Percentiles rank a stretch among this genome's conserved stretches.
Conservation (phyloP, 2,329 filamentous ascomycete species). For the Fusarium sororula region DNA sequence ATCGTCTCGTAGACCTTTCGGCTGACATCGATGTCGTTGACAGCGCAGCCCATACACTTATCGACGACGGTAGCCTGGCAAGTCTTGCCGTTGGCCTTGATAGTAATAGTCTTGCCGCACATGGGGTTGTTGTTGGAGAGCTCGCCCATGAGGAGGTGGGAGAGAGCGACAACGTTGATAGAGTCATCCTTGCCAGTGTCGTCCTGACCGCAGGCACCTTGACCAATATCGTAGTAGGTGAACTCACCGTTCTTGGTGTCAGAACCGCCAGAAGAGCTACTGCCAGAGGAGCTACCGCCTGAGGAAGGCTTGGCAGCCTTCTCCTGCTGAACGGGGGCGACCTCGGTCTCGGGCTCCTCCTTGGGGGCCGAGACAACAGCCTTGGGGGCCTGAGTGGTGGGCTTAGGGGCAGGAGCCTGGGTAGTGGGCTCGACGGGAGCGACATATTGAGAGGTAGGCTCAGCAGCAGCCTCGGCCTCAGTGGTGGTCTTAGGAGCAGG, state of each 20-base stretch:
- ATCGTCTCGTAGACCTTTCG: slow-evolving; percentile 64
- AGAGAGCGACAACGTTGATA: slow-evolving; percentile 75
- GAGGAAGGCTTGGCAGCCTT: slow-evolving; percentile 27
- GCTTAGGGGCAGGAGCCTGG: slow-evolving; percentile 13
- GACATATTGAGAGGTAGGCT: slow-evolving; percentile 24
- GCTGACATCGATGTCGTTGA: slow-evolving; percentile 68
- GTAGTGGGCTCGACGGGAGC: slow-evolving; percentile 40
- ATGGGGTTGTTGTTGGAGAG: slow-evolving; percentile 73
- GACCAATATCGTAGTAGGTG: slow-evolving; percentile 77
- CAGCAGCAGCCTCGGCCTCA: slow-evolving; percentile 1
- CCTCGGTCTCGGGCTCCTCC: slow-evolving; percentile 29
- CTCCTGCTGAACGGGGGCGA: slow-evolving; percentile 22
- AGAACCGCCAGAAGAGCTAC: slow-evolving; percentile 5
- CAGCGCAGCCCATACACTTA: slow-evolving; percentile 77
- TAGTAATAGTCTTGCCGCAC: slow-evolving; percentile 75
- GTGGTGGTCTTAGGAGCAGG: slow-evolving; percentile 29
- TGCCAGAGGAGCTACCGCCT: slow-evolving; percentile 17
- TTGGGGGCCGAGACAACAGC: slow-evolving; percentile 11
- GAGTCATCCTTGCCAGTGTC: slow-evolving; percentile 64
- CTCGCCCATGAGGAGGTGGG: slow-evolving; percentile 68
- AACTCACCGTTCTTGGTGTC: slow-evolving; percentile 66
- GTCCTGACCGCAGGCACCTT: slow-evolving; percentile 72
- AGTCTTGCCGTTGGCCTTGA: slow-evolving; percentile 68
- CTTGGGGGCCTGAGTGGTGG: slow-evolving; percentile 7
- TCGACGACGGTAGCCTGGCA: slow-evolving; percentile 70